Evolutionary conservation across 2,329 filamentous ascomycete species (phyloP).

Genomic region (Hymenoscyphus linearis): DNA sequence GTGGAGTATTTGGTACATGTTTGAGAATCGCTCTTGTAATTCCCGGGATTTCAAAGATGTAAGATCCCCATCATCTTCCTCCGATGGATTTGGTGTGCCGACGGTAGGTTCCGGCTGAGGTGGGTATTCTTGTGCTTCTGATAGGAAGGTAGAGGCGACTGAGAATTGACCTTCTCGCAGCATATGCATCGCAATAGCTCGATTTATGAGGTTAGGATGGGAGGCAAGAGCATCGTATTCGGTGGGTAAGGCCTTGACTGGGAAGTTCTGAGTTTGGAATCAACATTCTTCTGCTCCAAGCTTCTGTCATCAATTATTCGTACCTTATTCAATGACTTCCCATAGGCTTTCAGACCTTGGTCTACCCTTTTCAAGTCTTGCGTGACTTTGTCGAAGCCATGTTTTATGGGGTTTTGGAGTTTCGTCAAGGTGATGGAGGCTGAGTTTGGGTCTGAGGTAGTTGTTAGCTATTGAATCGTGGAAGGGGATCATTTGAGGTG

Average conservation of each 20-base stretch:
- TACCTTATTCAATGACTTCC: conserved; percentile 79
- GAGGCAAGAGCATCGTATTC: conserved; percentile 76
- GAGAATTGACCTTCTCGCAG: conserved; percentile 89
- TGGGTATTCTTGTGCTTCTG: conserved; percentile 55
- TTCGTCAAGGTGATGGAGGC: conserved; percentile 73
- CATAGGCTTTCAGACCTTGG: conserved; percentile 75
- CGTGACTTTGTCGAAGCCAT: conserved; percentile 73
- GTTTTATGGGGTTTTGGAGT: conserved; percentile 79
- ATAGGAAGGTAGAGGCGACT: conserved; percentile 79
- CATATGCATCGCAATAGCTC: conserved; percentile 94
- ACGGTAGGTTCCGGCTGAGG: conserved; percentile 34
- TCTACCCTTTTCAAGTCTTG: conserved; percentile 79
- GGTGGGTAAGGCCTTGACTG: conserved; percentile 60
- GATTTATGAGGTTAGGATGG: conserved; percentile 75
- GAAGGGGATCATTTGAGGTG: not conserved
- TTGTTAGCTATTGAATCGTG: conserved; percentile 3
- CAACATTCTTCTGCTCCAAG: conserved; percentile 6
- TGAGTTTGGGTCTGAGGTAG: conserved; percentile 55
- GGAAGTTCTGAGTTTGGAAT: conserved; percentile 26
- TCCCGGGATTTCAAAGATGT: conserved; percentile 57
- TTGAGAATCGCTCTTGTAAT: conserved; percentile 74
- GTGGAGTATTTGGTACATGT: conserved; percentile 87
- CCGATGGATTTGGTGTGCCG: conserved; percentile 31
- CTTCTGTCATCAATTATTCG: conserved; percentile 8
- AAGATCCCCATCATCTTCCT: conserved; percentile 37